Evolutionary conservation across 2,329 filamentous ascomycete genomes (phyloP).

Genomic region (Geosmithia putterillii): DNA sequence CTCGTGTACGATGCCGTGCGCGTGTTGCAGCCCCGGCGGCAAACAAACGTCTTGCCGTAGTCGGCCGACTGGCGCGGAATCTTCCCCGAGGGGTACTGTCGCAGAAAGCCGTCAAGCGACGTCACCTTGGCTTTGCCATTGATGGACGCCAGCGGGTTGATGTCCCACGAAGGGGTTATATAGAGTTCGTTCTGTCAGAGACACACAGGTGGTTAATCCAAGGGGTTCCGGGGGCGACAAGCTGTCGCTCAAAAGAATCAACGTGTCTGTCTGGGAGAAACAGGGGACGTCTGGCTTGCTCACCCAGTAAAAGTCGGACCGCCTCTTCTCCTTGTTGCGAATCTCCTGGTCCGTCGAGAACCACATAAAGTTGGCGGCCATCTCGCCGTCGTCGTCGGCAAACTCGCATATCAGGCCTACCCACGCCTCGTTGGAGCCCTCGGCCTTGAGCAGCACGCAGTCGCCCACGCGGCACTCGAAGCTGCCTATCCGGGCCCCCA

Average conservation of each 20-base stretch:
- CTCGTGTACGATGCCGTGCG: constrained; percentile 83
- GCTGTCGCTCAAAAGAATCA: too few species aligned
- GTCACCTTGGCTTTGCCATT: constrained; percentile 78
- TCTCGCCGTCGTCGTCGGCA: constrained; percentile 46
- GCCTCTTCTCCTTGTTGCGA: constrained; percentile 68
- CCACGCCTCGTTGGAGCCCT: constrained; percentile 81
- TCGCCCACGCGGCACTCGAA: constrained; percentile 79
- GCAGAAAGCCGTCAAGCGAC: constrained; percentile 56
- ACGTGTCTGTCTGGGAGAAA: constrained; percentile 2
- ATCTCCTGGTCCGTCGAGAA: constrained; percentile 89
- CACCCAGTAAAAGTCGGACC: constrained; percentile 64
- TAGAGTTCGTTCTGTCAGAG: constrained; percentile 69
- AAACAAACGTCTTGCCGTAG: constrained; percentile 79
- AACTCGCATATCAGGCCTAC: constrained; percentile 83
- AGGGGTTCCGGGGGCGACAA: too few species aligned
- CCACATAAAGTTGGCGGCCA: constrained; percentile 87
- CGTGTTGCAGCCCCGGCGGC: constrained; percentile 79
- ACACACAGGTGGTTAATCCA: constrained; percentile 1
- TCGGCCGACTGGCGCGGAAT: constrained; percentile 62
- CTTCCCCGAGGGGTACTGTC: constrained; percentile 60
- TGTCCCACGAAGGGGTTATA: constrained; percentile 75
- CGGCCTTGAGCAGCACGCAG: constrained; percentile 74
- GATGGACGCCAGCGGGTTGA: constrained; percentile 78
- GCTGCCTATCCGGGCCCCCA: constrained; percentile 70
- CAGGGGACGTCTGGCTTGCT: constrained; percentile 5